Base-by-base conservation (phyloP, 1,284 basidiomycete genomes). In the Boletus smithii region DNA sequence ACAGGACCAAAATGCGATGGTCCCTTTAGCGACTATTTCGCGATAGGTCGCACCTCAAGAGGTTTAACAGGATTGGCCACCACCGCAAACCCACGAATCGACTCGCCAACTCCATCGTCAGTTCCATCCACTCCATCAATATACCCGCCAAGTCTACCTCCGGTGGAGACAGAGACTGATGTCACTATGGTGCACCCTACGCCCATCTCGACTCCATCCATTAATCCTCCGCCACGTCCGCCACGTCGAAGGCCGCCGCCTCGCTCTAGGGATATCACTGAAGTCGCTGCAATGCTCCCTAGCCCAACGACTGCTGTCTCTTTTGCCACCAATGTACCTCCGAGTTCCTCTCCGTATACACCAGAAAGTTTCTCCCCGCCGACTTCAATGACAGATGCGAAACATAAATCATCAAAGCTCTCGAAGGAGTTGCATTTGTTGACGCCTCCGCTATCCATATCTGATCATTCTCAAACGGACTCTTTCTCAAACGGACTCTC, bases 151-250 rank as follows among this genome's bases (percentile, higher is more conserved):
- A 48, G 36, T 26, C 35, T 59, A n/a, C n/a, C n/a, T 16, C 46
- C 23, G 17, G 23, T 37, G 22, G 46, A 49, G 22, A 37, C 27
- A 7, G 48, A 48, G 24, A 27, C 17, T 14, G 9, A 44, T 2
- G 8, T 10, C 26, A 31, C 37, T 13, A 16, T 33, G 18, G 11
- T 36, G 20, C 8, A 38, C 17, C 38, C 45, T 27, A 17, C 23
- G 4, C 29, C 39, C 4, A 16, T 36, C 18, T 22, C 22, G 11
- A 13, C 35, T 5, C 26, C 36, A 17, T 47, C 35, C 29, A 10
- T 5, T 8, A 26, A 24, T 22, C 41, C 67, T 24, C 75, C 75
- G 24, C 74, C 73, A 24, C 70, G 68, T 31, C 57, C 69, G 40
- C 55, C 63, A 42, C 70, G 74, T 50, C 50, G 42, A n/a, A 37